Conservation (phyloP, 2,329 filamentous ascomycete species). For the Monilinia vaccinii-corymbosi region DNA sequence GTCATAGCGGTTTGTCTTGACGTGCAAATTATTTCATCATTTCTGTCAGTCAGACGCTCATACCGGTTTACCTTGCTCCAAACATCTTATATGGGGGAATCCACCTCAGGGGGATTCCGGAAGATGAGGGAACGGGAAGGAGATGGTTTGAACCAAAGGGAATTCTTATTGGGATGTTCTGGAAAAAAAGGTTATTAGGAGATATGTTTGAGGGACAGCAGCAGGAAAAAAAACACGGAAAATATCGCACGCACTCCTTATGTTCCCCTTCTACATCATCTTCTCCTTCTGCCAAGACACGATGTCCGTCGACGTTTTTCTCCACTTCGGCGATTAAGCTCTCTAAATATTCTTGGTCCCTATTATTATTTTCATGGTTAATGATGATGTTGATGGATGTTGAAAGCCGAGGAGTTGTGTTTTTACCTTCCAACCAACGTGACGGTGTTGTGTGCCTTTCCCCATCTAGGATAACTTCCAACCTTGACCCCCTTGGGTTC, state of each 20-base stretch:
- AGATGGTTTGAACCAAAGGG: neutral
- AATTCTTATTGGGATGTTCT: slow-evolving; percentile 6
- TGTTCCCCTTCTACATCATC: slow-evolving; percentile 39
- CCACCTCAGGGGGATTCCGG: too few relatives aligned
- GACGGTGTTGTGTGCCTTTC: slow-evolving; percentile 78
- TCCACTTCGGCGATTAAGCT: slow-evolving; percentile 70
- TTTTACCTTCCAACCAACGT: slow-evolving; percentile 64
- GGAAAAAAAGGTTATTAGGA: slow-evolving; percentile 1
- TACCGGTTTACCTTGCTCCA: too few relatives aligned
- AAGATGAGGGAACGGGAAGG: too few relatives aligned
- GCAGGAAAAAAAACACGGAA: neutral
- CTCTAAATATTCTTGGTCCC: slow-evolving; percentile 69
- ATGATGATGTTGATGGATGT: neutral
- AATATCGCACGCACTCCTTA: slow-evolving; percentile 13
- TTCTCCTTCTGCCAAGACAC: slow-evolving; percentile 64
- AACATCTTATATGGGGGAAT: too few relatives aligned
- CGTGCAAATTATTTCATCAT: too few relatives aligned
- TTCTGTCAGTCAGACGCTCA: too few relatives aligned
- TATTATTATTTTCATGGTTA: slow-evolving; percentile 23
- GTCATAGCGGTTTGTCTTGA: too few relatives aligned
- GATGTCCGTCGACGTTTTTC: slow-evolving; percentile 62
- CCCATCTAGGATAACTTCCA: slow-evolving; percentile 91
- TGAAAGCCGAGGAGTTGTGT: neutral
- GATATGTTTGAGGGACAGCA: neutral
- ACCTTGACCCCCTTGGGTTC: slow-evolving; percentile 78